Evolutionary conservation across 208 protist species (phyloP), one percentile per base, ranked within the genome.

Genomic region (Sergeia podlipaevii): DNA sequence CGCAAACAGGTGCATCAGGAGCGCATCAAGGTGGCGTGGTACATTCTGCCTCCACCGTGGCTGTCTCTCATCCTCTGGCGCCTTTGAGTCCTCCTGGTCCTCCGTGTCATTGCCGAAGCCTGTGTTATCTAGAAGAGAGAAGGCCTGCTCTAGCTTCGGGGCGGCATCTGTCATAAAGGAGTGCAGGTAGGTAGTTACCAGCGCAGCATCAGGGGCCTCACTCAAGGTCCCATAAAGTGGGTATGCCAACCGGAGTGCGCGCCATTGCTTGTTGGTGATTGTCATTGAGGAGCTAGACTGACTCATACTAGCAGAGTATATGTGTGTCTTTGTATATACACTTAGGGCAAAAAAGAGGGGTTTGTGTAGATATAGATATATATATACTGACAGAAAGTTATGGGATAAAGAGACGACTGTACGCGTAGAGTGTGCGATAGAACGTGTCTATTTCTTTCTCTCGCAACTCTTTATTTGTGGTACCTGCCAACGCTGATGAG

Each of bases 1-100:
- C n/a, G 8, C 27, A 15, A 69, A 47, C 0, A 76, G 13, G 17
- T 32, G 29, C 3, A 32, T 48, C 3, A 76, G 29, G 23, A 67
- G 60, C 1, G 30, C 44, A 52, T 70, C 62, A 18, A 76, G 53
- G 21, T 33, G 29, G 23, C 36, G 27, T 20, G 69, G 69, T 38
- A 76, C 44, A n/a, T 42, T 26, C 39, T 55, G 32, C 15, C 52
- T 44, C 62, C 62, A 69, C 30, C 44, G 37, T 15, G 36, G 30
- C 26, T 26, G 17, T n/a, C 46, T 18, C 5, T n/a, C 15, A 6
- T 21, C n/a, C n/a, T n/a, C n/a, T n/a, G n/a, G n/a, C n/a, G n/a
- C n/a, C n/a, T n/a, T n/a, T n/a, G n/a, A n/a, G n/a, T n/a, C n/a
- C n/a, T n/a, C n/a, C n/a, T n/a, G n/a, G n/a, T n/a, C n/a, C n/a